Evolutionary conservation across 2,329 filamentous ascomycete genomes (phyloP).

Genomic region (Mariannaea elegans): DNA sequence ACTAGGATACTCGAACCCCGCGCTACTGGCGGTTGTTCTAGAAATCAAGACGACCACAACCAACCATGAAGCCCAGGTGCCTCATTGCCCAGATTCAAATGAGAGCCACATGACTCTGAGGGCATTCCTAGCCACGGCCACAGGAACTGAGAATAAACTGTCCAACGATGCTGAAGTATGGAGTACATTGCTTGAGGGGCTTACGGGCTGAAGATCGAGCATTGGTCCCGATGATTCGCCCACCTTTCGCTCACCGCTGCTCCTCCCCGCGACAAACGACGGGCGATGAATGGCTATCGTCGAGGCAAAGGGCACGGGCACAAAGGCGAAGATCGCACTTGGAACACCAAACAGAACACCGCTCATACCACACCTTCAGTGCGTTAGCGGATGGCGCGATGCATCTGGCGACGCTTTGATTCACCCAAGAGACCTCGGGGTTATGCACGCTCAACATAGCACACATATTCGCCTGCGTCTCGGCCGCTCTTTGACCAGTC

Average conservation of each 20-base stretch:
- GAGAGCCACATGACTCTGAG: constrained; percentile 37
- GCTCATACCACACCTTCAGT: constrained; percentile 25
- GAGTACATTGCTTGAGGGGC: constrained; percentile 18
- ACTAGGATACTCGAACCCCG: constrained; percentile 23
- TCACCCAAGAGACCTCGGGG: constrained; percentile 14
- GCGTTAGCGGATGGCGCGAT: constrained; percentile 26
- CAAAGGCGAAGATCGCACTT: constrained; percentile 23
- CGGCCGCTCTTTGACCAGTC: not conserved
- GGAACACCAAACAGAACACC: constrained; percentile 12
- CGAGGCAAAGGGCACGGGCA: constrained; percentile 15
- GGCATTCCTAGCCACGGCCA: constrained; percentile 33
- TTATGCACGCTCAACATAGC: constrained; percentile 11
- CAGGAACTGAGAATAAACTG: constrained; percentile 30
- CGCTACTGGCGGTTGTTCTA: constrained; percentile 48
- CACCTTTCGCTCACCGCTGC: constrained; percentile 38
- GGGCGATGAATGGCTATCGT: constrained; percentile 7
- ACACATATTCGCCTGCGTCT: constrained; percentile 7
- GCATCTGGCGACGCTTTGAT: constrained; percentile 11
- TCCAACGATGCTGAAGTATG: constrained; percentile 30
- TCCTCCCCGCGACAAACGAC: constrained; percentile 26
- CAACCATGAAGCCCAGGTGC: constrained; percentile 35
- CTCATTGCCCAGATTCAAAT: constrained; percentile 28
- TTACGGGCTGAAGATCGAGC: constrained; percentile 3
- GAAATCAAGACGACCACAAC: constrained; percentile 39
- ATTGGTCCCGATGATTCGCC: constrained; percentile 21